Evolutionary conservation across 1,139 yeast species (phyloP), one percentile per base, ranked within the genome.

Genomic region (Zygoascus sp.): DNA sequence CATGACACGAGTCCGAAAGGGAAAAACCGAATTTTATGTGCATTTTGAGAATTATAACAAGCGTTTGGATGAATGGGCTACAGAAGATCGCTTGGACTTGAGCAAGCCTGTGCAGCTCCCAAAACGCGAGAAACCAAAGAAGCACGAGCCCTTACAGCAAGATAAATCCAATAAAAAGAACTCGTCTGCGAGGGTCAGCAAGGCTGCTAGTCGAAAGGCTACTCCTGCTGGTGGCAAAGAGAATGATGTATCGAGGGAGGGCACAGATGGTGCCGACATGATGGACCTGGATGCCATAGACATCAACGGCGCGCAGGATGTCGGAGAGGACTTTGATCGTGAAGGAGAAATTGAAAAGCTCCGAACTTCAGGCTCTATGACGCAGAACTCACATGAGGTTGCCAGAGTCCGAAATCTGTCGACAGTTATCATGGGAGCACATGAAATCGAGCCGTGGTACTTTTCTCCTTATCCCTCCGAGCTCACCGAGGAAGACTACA

Each of bases 371-470:
- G 98, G 98, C 2, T 90, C 97, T 1, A 92, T 94, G 98, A 86
- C 95, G 6, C 98, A 94, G 65, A 84, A 86, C 56, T 60, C 68
- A 2, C 83, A 81, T 61, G 98, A 92, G 61, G 88, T 92, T 21
- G 89, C 97, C 0, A 75, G 95, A 51, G 97, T 92, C 40, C 76
- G 97, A 58, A 92, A 92, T 62, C 73, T 94, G 54, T 74, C 79
- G 34, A 74, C 79, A 42, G 77, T 92, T 3, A 83, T 88, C 3
- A 80, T 92, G 67, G 99, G 98, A 1, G 86, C 84, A 53, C 89
- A 82, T 65, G 86, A 86, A 53, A 87, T 94, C 43, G 99, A 92
- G 63, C 98, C 99, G 1, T 92, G 99, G 99, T 94, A 92, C 67
- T 92, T 94, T 62, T 86, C 96, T 2, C 97, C 99, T 0, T 92